phyloP scores from a whole-genome alignment of 2,329 filamentous ascomycete species.

The Colletotrichum trifolii region DNA sequence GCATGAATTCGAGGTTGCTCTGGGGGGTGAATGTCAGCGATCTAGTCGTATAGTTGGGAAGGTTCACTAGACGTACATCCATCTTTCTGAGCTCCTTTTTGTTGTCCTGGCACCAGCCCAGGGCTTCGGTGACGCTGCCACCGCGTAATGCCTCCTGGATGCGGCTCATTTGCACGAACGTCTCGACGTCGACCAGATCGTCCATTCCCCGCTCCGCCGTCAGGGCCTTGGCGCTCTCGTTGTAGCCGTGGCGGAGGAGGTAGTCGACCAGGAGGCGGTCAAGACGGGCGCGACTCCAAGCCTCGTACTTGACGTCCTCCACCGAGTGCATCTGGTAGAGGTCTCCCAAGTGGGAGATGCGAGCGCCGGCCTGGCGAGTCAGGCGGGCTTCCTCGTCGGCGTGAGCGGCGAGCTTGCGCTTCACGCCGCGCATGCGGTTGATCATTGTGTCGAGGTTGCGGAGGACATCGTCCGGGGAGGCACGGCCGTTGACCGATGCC shows the following conservation, averaged over 20 bases:
- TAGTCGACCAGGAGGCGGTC: constrained; percentile 94
- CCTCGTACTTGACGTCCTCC: constrained; percentile 92
- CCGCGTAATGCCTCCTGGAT: constrained; percentile 79
- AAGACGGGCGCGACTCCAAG: constrained; percentile 84
- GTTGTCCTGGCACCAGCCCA: constrained; percentile 93
- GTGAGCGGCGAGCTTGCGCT: constrained; percentile 83
- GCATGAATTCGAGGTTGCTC: constrained; percentile 90
- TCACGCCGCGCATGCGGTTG: constrained; percentile 83
- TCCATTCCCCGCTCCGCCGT: constrained; percentile 80
- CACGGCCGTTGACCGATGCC: constrained; percentile 71
- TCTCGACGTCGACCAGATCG: constrained; percentile 87
- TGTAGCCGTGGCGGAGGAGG: constrained; percentile 85
- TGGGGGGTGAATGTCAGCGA: constrained; percentile 46
- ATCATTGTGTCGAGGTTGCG: constrained; percentile 87
- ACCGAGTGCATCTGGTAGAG: constrained; percentile 83
- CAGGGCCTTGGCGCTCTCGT: constrained; percentile 78
- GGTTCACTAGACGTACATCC: constrained; percentile 64
- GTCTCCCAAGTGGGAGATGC: constrained; percentile 83
- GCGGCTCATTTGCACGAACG: constrained; percentile 83
- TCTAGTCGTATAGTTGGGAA: neutral
- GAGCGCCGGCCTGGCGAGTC: constrained; percentile 79
- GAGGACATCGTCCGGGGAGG: constrained; percentile 77
- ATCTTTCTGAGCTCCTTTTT: constrained; percentile 92
- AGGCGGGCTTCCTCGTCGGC: constrained; percentile 84
- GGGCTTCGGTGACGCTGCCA: constrained; percentile 79